Evolutionary conservation across 805 yeast genomes (phyloP), one percentile per base, ranked within the genome.

Genomic region (Candida arabinofermentans): DNA sequence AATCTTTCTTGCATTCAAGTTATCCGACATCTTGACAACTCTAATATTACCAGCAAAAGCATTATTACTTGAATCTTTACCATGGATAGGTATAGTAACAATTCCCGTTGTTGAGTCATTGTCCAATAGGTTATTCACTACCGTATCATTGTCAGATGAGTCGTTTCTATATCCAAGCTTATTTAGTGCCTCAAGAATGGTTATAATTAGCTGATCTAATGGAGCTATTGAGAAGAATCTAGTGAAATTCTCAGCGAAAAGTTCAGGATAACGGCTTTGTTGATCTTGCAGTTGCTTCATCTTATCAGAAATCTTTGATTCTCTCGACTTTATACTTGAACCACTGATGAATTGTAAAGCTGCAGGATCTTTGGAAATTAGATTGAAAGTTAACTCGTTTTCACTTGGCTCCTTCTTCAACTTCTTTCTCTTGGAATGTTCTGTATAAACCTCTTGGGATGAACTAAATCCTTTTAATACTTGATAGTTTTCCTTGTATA

Each of bases 291-390:
- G 16, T 34, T 51, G 31, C n/a, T 44, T 24, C 34, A 61, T 44
- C 35, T 57, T 51, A 12, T 51, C 44, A 35, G 51, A 49, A 36
- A 59, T 53, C 21, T 46, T 40, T 36, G 46, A 35, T 24, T 51
- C 44, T 43, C 63, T 54, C 6, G 46, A 37, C 14, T 32, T 40
- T 18, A 22, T 34, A 18, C 42, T 42, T 14, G 34, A 52, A 4
- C 54, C 55, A 14, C 53, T 61, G 27, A 65, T 52, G 51, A 75
- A 76, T 50, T 76, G 82, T 14, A 75, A 42, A 4, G 69, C 60
- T 1, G 77, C 74, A 2, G 81, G 81, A 51, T 76, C 82, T 48
- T 64, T 64, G 0, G 77, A 59, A 18, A 76, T 66, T 27, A 71
- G 43, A 12, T 61, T 52, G 36, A 69, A 63, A 3, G 65, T 62